A percentile compares a stretch with the other conserved stretches of the same genome.
These are phyloP conservation scores for Ceratocystis huliohia DNA, from an alignment of 2,329 filamentous ascomycete genomes.

Conservation along the genomic window DNA sequence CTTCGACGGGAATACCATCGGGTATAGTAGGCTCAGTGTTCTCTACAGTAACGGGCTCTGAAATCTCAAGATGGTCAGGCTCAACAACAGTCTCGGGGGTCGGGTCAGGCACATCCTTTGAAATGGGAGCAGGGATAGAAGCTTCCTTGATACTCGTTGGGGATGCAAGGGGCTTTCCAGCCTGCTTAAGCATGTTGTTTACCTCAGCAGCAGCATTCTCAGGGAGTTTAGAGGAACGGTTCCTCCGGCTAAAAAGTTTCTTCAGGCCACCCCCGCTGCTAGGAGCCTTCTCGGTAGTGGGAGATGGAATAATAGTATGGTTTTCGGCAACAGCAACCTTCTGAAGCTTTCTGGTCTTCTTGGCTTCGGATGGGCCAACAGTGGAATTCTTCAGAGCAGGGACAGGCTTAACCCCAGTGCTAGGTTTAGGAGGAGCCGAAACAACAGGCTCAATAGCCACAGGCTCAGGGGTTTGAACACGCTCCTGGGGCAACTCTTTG, in stretches of 20 bases:
- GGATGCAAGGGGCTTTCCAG: constrained; percentile 26
- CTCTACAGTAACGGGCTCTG: constrained; percentile 5
- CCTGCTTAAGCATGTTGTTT: constrained; percentile 38
- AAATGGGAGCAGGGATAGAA: constrained; percentile 22
- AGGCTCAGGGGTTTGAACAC: constrained; percentile 32
- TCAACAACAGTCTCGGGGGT: not conserved
- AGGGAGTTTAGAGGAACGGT: constrained; percentile 43
- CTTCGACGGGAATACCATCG: constrained; percentile 8
- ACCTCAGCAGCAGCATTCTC: constrained; percentile 41
- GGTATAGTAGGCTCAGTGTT: constrained; percentile 14
- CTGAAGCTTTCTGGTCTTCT: constrained; percentile 38
- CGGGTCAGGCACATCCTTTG: constrained; percentile 20
- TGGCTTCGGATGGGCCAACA: not conserved
- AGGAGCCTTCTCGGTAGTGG: constrained; percentile 21
- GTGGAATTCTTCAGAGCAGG: constrained; percentile 26
- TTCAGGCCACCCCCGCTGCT: constrained; percentile 39
- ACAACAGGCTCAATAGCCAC: constrained; percentile 15
- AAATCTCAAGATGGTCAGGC: not conserved
- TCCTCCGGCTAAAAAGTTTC: constrained; percentile 55
- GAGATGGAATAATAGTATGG: constrained; percentile 22
- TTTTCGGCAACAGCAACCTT: constrained; percentile 37
- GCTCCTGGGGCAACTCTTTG: constrained; percentile 27
- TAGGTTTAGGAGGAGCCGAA: constrained; percentile 18
- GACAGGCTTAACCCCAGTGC: constrained; percentile 12
- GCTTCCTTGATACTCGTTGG: constrained; percentile 24